Evolutionary conservation across 2,329 filamentous ascomycete genomes (phyloP), one percentile per base, ranked within the genome.

Genomic region (Pseudocercospora cruenta): DNA sequence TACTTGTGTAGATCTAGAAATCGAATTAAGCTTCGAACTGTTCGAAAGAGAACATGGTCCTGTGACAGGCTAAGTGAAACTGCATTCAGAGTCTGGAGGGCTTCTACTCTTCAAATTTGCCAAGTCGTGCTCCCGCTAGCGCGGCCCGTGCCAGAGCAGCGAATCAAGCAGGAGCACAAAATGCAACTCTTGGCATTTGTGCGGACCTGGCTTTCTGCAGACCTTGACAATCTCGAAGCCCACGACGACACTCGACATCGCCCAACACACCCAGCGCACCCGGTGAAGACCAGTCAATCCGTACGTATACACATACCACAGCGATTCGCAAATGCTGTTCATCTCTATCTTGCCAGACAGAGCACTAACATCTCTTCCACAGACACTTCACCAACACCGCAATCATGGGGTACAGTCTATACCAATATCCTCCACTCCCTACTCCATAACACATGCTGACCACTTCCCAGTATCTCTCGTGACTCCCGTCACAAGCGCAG

Each of bases 401-500:
- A 83, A 83, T 77, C 78, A 84, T 84, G 82, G 82, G 82, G 82
- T 84, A 83, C 69, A 74, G 70, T 78, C 74, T 58, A 68, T 63
- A 71, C 70, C 66, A 77, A 73, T 63, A 58, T 64, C 55, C 66
- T 60, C 67, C 45, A 54, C 49, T 49, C 54, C 39, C 47, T 49
- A 31, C 49, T 28, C 33, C 51, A 54, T 51, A 54, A 62, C 68
- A 71, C 57, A 26, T 58, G 76, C 81, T 84, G 72, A 84, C 78
- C 54, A 28, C 43, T 31, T 60, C 51, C 12, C 78, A 84, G 95
- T 99, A 98, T 99, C 88, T 97, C 94, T 86, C 92, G 95, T 88
- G 94, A 98, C 87, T 97, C 93, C 84, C 93, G 95, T 88, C 95
- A 99, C 91, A 99, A 99, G 92, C 94, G 95, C 87, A 94, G 93